A percentile compares a stretch with the other conserved stretches of the same genome.
phyloP scores from a whole-genome alignment of 371 early-diverging fungal genomes.

The Haplosporangium sp. region DNA sequence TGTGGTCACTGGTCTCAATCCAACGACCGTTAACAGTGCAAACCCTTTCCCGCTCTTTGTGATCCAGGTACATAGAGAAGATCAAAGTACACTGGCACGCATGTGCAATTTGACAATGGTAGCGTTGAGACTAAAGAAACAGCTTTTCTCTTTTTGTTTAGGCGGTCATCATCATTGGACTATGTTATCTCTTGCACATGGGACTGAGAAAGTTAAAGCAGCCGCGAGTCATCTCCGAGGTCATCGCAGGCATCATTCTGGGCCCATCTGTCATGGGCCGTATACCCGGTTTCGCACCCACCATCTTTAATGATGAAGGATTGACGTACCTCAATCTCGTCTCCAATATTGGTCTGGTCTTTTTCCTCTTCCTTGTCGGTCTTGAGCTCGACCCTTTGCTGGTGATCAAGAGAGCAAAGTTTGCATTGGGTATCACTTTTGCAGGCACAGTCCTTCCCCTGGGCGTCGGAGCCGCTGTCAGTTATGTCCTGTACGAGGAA shows the following conservation, averaged over 20 bases:
- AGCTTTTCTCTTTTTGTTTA: slow-evolving; percentile 30
- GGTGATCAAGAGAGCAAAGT: slow-evolving; percentile 59
- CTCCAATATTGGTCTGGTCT: slow-evolving; percentile 89
- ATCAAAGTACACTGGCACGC: not conserved
- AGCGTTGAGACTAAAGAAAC: not conserved
- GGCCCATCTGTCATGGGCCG: slow-evolving; percentile 84
- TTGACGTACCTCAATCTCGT: slow-evolving; percentile 79
- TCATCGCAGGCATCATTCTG: slow-evolving; percentile 81
- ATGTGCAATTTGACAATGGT: not conserved
- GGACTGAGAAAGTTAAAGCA: slow-evolving; percentile 69
- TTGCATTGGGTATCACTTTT: slow-evolving; percentile 66
- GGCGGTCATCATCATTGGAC: slow-evolving; percentile 72
- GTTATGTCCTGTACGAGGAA: slow-evolving; percentile 71
- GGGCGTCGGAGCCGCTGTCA: slow-evolving; percentile 76
- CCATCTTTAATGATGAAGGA: slow-evolving; percentile 73
- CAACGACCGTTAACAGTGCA: slow-evolving; percentile 60
- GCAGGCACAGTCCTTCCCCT: slow-evolving; percentile 84
- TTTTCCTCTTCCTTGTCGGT: slow-evolving; percentile 92
- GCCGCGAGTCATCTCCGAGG: slow-evolving; percentile 84
- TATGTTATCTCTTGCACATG: slow-evolving; percentile 73
- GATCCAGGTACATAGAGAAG: slow-evolving; percentile 64
- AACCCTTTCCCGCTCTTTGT: slow-evolving; percentile 76
- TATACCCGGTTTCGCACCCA: slow-evolving; percentile 70
- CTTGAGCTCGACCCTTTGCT: slow-evolving; percentile 77
- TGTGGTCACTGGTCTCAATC: slow-evolving; percentile 74